phyloP scores from a whole-genome alignment of 495 filamentous ascomycete species.

The Neurospora tetrasperma region DNA sequence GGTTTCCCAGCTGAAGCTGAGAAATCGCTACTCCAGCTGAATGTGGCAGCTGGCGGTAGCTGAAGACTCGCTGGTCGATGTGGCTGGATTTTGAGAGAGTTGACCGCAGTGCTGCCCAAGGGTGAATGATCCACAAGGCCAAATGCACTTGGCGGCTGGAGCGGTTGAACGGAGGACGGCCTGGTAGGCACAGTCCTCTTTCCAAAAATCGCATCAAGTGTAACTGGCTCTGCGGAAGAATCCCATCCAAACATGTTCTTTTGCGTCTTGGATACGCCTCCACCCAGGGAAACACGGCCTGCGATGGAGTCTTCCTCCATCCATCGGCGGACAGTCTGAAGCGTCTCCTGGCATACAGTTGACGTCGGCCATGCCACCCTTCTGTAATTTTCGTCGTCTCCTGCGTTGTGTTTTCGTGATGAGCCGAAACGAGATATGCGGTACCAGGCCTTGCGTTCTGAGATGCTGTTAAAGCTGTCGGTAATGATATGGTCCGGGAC shows the following conservation, averaged over 20 bases:
- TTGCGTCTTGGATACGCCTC: slow-evolving; percentile 28
- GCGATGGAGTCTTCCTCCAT: slow-evolving; percentile 48
- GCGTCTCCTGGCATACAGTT: slow-evolving; percentile 37
- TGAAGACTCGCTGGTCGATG: slow-evolving; percentile 13
- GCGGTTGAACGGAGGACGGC: slow-evolving; percentile 14
- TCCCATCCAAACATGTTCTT: slow-evolving; percentile 47
- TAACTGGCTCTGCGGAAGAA: slow-evolving; percentile 35
- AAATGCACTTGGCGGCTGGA: not conserved
- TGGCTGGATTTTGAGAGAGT: slow-evolving; percentile 2
- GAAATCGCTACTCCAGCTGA: slow-evolving; percentile 26
- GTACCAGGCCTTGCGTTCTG: slow-evolving; percentile 54
- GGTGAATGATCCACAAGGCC: not conserved
- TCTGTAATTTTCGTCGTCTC: slow-evolving; percentile 48
- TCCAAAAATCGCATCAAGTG: slow-evolving; percentile 36
- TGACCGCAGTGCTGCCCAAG: slow-evolving; percentile 4
- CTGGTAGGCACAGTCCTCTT: slow-evolving; percentile 18
- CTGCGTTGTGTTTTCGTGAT: slow-evolving; percentile 42
- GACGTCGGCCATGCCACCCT: slow-evolving; percentile 45
- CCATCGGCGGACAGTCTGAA: slow-evolving; percentile 48
- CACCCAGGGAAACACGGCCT: slow-evolving; percentile 38
- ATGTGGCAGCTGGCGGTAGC: slow-evolving; percentile 18
- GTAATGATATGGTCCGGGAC: slow-evolving; percentile 29
- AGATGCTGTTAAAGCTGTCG: slow-evolving; percentile 40
- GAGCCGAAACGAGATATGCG: slow-evolving; percentile 48
- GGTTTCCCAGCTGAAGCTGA: slow-evolving; percentile 1